Conservation (phyloP, 2,329 filamentous ascomycete species). For the Pestalotiopsis sp. region DNA sequence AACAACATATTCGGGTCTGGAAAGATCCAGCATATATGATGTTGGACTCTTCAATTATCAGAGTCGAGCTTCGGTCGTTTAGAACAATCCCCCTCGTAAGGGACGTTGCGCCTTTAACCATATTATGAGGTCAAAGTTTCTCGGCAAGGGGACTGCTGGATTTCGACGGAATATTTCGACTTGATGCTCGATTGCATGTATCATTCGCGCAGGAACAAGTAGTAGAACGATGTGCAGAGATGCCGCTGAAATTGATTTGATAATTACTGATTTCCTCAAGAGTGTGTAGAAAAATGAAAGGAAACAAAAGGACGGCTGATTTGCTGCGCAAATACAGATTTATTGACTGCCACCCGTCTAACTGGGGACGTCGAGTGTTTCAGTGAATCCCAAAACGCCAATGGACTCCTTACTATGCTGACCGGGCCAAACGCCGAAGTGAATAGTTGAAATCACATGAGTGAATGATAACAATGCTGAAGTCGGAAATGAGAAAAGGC, state of each 20-base stretch:
- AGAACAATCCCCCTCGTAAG: no score
- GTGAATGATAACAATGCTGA: slow-evolving; percentile 32
- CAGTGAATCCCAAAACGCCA: slow-evolving; percentile 45
- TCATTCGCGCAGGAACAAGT: background rate
- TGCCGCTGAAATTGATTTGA: background rate
- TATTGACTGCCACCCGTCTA: background rate
- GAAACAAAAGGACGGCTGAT: background rate
- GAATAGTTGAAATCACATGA: slow-evolving; percentile 54
- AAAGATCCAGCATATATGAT: no score
- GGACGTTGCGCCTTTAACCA: no score
- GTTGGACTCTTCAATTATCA: no score
- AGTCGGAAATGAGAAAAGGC: slow-evolving; percentile 32
- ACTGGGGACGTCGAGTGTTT: background rate
- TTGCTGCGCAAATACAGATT: background rate
- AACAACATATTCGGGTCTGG: no score
- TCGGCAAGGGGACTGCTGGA: no score
- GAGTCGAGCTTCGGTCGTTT: no score
- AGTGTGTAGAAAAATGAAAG: background rate
- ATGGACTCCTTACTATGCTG: slow-evolving; percentile 60
- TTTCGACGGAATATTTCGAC: no score
- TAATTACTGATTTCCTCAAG: background rate
- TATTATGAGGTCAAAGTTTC: no score
- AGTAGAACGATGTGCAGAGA: background rate
- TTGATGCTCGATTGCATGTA: background rate
- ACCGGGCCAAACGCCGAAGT: slow-evolving; percentile 53